Evolutionary conservation across 257 asterid genomes (phyloP), one percentile per base, ranked within the genome.

Genomic region (Dorcoceras hygrometricum): DNA sequence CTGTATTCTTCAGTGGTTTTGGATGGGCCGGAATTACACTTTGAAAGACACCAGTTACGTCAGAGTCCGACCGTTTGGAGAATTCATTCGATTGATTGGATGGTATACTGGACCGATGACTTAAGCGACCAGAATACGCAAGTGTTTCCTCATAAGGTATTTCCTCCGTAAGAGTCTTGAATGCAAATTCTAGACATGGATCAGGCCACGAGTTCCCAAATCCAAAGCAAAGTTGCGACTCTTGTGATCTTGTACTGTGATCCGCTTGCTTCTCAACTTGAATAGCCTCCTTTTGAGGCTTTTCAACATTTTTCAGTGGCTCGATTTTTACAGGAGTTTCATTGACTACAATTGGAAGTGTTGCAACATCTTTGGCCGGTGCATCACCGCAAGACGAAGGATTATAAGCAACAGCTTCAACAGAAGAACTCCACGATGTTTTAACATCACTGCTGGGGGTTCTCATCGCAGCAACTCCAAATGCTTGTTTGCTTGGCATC

Each of bases 181-280:
- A 70, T 0, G 85, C 82, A 1, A 80, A 80, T 43, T 80, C 80
- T 32, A 80, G 32, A 57, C 69, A 68, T 0, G 85, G 82, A 59
- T 77, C 76, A 0, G 82, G 69, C 85, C 85, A 80, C 5, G 85
- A 68, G 27, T 77, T 82, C 61, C 76, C 82, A 24, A 80, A 80
- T 29, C 75, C 76, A 10, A 63, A 74, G 54, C 64, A 65, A 59
- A 74, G 69, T 65, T 65, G 62, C 6, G 76, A 57, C 26, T 61
- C 74, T 57, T 71, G 71, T 48, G 71, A 23, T 34, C 55, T 55
- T 34, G 43, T 60, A 58, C 12, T 24, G 6, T 74, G 66, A 7
- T 48, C 64, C 2, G 34, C 36, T 46, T 67, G 70, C 57, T 59
- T 67, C 71, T 43, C 54, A 46, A 14, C 79, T 19, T 73, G 73